A percentile compares a stretch with the other conserved stretches of the same genome.
Conservation (phyloP, 2,329 filamentous ascomycete species). For the Scleromitrula shiraiana region DNA sequence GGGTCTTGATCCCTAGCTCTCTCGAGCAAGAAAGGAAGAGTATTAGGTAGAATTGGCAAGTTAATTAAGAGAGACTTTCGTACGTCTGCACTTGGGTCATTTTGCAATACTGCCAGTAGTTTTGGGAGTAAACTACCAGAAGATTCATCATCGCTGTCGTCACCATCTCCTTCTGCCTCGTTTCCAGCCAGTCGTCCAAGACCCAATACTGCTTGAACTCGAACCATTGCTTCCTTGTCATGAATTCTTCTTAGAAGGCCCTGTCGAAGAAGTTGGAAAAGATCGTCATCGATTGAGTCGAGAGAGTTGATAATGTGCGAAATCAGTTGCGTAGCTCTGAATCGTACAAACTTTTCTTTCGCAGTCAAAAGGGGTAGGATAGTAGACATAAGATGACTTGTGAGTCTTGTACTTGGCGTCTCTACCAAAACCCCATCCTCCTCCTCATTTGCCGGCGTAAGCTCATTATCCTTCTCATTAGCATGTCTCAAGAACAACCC, state of each 20-base stretch:
- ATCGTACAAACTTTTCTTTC: conserved; percentile 91
- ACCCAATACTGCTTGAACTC: conserved; percentile 85
- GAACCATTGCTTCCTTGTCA: conserved; percentile 89
- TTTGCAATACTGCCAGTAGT: conserved; percentile 80
- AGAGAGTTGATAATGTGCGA: conserved; percentile 89
- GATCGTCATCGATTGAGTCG: conserved; percentile 82
- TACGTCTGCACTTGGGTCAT: conserved; percentile 91
- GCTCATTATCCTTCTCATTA: conserved; percentile 61
- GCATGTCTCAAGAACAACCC: conserved; percentile 76
- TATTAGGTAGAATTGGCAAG: conserved; percentile 74
- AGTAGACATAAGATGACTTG: conserved; percentile 62
- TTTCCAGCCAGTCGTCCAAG: conserved; percentile 79
- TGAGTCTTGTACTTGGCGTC: conserved; percentile 76
- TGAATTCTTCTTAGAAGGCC: conserved; percentile 77
- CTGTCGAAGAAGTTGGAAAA: conserved; percentile 75
- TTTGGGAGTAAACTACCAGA: conserved; percentile 69
- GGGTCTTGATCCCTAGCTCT: conserved; percentile 83
- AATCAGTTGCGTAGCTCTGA: conserved; percentile 80
- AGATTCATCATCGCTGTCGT: conserved; percentile 62
- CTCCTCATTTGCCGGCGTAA: conserved; percentile 53
- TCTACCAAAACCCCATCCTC: conserved; percentile 67
- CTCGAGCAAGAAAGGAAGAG: conserved; percentile 81
- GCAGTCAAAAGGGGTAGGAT: conserved; percentile 69
- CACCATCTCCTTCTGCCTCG: conserved; percentile 60
- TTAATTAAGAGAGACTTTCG: conserved; percentile 82